phyloP scores from a whole-genome alignment of 208 protist species.

The Novymonas esmeraldas region DNA sequence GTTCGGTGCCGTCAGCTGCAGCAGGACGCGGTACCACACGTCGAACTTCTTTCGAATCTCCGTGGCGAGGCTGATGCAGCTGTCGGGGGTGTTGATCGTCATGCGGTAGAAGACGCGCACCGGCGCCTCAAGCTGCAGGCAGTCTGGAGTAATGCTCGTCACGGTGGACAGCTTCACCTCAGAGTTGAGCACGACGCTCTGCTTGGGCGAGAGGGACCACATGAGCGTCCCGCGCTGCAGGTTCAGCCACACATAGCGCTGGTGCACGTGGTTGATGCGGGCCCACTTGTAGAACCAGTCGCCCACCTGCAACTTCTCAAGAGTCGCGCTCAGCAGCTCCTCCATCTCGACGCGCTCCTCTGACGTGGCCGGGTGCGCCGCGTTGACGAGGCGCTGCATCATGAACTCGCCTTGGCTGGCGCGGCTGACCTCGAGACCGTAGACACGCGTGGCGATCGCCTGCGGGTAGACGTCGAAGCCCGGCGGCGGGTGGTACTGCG shows the following conservation, averaged over 20 bases:
- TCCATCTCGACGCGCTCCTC: constrained; percentile 31
- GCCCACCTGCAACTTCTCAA: constrained; percentile 56
- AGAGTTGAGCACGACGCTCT: constrained; percentile 43
- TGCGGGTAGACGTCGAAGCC: constrained; percentile 38
- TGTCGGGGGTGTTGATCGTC: constrained; percentile 45
- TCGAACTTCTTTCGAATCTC: constrained; percentile 82
- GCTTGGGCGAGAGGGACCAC: constrained; percentile 52
- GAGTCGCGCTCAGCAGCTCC: constrained; percentile 27
- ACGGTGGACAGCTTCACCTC: constrained; percentile 56
- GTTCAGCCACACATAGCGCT: constrained; percentile 83
- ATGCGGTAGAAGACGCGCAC: constrained; percentile 68
- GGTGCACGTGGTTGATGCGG: constrained; percentile 51
- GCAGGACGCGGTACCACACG: constrained; percentile 67
- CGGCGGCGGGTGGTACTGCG: constrained; percentile 45
- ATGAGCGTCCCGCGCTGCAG: constrained; percentile 50
- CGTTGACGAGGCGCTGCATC: constrained; percentile 41
- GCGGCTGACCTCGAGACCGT: constrained; percentile 33
- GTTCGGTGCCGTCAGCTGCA: constrained; percentile 51
- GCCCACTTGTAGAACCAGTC: constrained; percentile 89
- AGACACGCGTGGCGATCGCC: constrained; percentile 23
- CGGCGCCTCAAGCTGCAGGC: constrained; percentile 48
- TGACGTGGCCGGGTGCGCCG: constrained; percentile 22
- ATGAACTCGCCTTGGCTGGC: constrained; percentile 49
- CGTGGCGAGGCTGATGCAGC: constrained; percentile 59
- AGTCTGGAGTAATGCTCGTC: constrained; percentile 55